phyloP scores from a whole-genome alignment of 331 rosid genomes.

The Saraca asoca region DNA sequence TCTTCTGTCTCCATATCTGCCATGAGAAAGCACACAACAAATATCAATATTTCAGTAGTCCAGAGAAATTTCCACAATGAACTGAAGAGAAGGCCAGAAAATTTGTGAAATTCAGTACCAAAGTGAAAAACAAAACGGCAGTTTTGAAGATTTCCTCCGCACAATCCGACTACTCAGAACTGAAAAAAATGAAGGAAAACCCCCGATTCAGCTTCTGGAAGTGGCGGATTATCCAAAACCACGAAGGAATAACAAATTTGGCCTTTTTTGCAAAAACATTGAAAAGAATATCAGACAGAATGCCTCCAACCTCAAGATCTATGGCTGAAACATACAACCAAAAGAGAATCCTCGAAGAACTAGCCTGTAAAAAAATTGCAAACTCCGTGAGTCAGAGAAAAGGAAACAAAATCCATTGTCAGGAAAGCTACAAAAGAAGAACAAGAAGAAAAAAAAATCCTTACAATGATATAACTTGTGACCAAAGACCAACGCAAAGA shows the following conservation, averaged over 20 bases:
- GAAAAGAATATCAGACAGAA: neutral
- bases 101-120: neutral
- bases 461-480: conserved; percentile 38
- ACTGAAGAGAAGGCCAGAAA: neutral
- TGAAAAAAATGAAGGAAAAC: neutral
- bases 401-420: neutral
- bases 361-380: conserved; percentile 3
- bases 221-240: conserved; percentile 11
- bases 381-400: conserved; percentile 25
- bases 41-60: neutral
- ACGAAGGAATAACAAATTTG: neutral
- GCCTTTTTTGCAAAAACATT: neutral
- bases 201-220: conserved; percentile 8
- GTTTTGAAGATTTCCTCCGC: neutral
- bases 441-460: conserved; percentile 18
- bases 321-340: conserved; percentile 21
- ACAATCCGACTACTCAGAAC: neutral
- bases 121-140: neutral
- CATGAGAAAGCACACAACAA: conserved; percentile 1
- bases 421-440: conserved; percentile 25
- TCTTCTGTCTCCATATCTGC: conserved; percentile 68
- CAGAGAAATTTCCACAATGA: neutral
- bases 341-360: conserved; percentile 14
- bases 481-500: conserved; percentile 13
- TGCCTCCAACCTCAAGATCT: conserved; percentile 51